These are phyloP conservation scores for Colletotrichum destructivum DNA, from an alignment of 2,329 filamentous ascomycete species.

Conservation along the genomic window DNA sequence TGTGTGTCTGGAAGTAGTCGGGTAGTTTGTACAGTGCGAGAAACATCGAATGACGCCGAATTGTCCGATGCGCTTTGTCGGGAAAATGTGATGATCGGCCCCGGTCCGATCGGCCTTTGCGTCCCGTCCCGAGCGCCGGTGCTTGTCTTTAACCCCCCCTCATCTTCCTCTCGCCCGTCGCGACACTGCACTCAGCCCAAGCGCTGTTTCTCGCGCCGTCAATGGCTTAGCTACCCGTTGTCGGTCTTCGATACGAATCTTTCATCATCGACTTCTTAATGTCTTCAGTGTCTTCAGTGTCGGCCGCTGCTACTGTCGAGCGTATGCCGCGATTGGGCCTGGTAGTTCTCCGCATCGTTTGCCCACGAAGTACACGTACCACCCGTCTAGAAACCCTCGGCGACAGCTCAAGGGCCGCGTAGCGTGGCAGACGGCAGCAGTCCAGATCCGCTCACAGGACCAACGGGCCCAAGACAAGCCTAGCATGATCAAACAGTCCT, in stretches of 20 bases:
- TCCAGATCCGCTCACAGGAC: background rate
- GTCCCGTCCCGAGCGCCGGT: conserved; percentile 6
- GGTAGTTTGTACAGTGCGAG: background rate
- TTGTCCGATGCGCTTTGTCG: conserved; percentile 32
- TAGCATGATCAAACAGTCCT: background rate
- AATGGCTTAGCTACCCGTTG: background rate
- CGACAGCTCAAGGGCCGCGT: background rate
- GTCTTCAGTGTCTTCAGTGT: background rate
- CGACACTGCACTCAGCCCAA: background rate
- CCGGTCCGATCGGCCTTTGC: conserved; percentile 35
- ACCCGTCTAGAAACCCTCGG: background rate
- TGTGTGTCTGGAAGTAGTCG: rapidly evolving
- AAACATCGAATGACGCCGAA: background rate
- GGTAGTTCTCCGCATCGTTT: background rate
- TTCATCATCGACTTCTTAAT: no score
- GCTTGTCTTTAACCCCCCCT: no score
- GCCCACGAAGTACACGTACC: background rate
- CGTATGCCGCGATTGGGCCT: background rate
- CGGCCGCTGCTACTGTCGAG: background rate
- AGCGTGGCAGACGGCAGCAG: background rate
- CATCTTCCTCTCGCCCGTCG: background rate
- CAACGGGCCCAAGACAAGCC: background rate
- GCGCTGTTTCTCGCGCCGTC: background rate
- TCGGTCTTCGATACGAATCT: background rate
- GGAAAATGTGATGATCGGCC: conserved; percentile 23